Evolutionary conservation across 225 moss, liverwort and hornwort species (phyloP).

Genomic region (Thuidium tamariscinum): DNA sequence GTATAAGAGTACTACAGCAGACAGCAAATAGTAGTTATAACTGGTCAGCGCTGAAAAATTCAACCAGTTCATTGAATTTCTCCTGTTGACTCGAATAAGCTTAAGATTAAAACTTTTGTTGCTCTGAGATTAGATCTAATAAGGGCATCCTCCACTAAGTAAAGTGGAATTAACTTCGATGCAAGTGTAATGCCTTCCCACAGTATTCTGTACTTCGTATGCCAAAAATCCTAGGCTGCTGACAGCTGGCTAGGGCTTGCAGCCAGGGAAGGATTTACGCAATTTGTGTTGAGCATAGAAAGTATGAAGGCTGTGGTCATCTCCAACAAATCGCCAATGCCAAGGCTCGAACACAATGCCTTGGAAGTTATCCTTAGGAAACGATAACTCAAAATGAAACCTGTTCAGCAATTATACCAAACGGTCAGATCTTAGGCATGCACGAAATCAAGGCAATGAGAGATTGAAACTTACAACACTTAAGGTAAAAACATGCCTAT

Average conservation of each 20-base stretch:
- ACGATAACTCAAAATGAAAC: conserved; percentile 56
- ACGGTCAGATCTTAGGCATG: neutral
- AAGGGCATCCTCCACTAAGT: neutral
- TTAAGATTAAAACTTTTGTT: neutral
- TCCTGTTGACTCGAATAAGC: no score
- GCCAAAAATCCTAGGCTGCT: neutral
- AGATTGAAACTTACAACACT: neutral
- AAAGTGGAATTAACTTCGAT: neutral
- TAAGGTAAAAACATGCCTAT: neutral
- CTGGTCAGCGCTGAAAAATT: neutral
- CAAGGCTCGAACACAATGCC: conserved; percentile 38
- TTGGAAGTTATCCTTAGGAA: conserved; percentile 24
- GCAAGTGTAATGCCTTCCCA: neutral
- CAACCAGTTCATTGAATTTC: neutral
- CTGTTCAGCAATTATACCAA: conserved; percentile 8
- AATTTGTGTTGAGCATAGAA: conserved; percentile 29
- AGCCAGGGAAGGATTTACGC: neutral
- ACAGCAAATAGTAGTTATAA: neutral
- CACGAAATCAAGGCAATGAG: neutral
- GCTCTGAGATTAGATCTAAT: neutral
- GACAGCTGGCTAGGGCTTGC: neutral
- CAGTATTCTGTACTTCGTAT: neutral
- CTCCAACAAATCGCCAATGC: conserved; percentile 63
- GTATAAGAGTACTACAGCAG: neutral
- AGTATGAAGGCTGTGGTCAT: conserved; percentile 40